These are phyloP conservation scores for Candida ponderosae DNA, from an alignment of 805 yeast species.

Conservation along the genomic window DNA sequence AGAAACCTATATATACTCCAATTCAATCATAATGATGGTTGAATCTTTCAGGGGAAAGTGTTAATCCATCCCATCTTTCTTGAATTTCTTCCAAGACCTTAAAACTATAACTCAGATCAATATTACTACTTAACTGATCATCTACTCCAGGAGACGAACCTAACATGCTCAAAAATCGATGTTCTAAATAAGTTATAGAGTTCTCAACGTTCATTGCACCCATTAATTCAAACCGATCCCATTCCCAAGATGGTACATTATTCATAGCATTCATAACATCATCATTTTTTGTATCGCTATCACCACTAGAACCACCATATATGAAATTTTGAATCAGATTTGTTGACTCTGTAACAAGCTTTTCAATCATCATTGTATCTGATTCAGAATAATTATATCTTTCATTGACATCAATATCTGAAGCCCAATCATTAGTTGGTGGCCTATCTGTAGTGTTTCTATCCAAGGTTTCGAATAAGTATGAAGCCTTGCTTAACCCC, in stretches of 20 bases:
- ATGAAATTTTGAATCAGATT: constrained; percentile 6
- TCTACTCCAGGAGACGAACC: too few species aligned
- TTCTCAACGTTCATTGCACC: constrained; percentile 1
- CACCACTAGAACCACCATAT: neutral
- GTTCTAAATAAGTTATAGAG: constrained; percentile 4
- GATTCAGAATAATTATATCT: constrained; percentile 30
- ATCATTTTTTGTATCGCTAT: too few species aligned
- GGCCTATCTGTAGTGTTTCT: constrained; percentile 9
- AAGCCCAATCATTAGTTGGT: constrained; percentile 35
- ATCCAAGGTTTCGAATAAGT: constrained; percentile 5
- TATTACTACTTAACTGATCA: too few species aligned
- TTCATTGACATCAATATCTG: constrained; percentile 41
- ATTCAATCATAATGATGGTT: too few species aligned
- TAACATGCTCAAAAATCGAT: constrained; percentile 2
- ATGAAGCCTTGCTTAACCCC: constrained; percentile 3
- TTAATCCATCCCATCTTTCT: neutral
- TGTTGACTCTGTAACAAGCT: constrained; percentile 19
- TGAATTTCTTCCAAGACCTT: neutral
- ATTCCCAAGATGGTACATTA: constrained; percentile 6
- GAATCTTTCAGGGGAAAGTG: neutral
- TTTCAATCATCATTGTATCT: constrained; percentile 29
- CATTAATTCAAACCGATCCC: constrained; percentile 1
- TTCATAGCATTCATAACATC: neutral
- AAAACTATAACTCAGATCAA: too few species aligned
- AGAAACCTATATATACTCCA: too few species aligned